Evolutionary conservation across 225 moss, liverwort and hornwort species (phyloP), one percentile per base, ranked within the genome.

Genomic region (Marchantia polymorpha): DNA sequence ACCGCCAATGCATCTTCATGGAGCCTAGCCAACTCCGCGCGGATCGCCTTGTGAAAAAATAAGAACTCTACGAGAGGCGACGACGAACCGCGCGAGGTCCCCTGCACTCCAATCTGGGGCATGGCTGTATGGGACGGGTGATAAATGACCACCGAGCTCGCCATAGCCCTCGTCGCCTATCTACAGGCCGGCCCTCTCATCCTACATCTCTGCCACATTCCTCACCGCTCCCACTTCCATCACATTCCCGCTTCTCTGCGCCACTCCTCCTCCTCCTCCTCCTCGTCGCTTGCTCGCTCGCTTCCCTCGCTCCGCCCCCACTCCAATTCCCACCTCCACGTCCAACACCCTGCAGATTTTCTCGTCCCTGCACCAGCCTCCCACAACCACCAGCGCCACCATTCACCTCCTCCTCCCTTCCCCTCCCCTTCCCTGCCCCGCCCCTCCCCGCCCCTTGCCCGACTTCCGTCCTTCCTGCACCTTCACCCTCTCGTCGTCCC

Each of bases 11-110:
- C 96, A 84, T 94, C 92, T 85, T 90, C 87, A 39, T 94, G 92
- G 59, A 96, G 82, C 80, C 94, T 86, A 60, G 89, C 92, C 89
- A 96, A 88, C 89, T 96, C 96, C 73, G 91, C 94, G 39, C 94
- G 91, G 56, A 96, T 96, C 39, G 96, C 96, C 73, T 96, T 92
- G 80, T 94, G 96, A 76, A 96, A 94, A 80, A 92, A 96, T 10
- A 92, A 85, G 80, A 96, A 92, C 87, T 96, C 94, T 64, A 94
- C 89, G 11, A 97, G 86, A 20, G 96, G 96, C 81, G 96, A 92
- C 29, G 89, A 69, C 47, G 77, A 82, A 22, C 59, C 78, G n/a
- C 71, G 72, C 23, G 72, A 74, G 12, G 47, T 66, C 10, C 52
- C 81, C 5, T 68, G 81, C 22, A 78, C 77, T 27, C 75, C 79